A percentile compares a stretch with the other conserved stretches of the same genome.
phyloP scores from a whole-genome alignment of 805 yeast species.

The Limtongia smithiae region DNA sequence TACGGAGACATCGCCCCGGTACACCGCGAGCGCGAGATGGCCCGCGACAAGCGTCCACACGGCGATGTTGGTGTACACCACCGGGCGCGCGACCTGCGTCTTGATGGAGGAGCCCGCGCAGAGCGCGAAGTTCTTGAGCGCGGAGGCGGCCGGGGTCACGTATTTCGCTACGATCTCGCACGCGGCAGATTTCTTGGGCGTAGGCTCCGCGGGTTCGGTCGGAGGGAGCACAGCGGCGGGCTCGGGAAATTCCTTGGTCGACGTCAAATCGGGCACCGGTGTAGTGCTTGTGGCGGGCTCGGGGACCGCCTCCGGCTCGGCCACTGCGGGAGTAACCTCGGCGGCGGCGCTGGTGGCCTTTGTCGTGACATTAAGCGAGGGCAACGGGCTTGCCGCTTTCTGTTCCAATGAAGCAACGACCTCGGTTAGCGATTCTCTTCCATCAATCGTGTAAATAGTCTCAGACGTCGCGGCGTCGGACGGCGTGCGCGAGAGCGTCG shows the following conservation, averaged over 20 bases:
- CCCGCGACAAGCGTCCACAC: not conserved
- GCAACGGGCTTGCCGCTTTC: too few relatives aligned
- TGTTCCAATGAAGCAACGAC: too few relatives aligned
- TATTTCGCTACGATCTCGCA: slow-evolving; percentile 3
- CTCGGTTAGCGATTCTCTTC: too few relatives aligned
- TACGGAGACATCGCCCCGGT: not conserved
- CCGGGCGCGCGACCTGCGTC: slow-evolving; percentile 10
- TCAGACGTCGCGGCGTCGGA: too few relatives aligned
- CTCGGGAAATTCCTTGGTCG: too few relatives aligned
- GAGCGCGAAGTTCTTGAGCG: slow-evolving; percentile 5
- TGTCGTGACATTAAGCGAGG: too few relatives aligned
- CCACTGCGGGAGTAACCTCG: too few relatives aligned
- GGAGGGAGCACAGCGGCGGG: not conserved
- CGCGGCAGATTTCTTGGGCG: not conserved
- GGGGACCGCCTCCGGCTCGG: too few relatives aligned
- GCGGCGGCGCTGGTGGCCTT: too few relatives aligned
- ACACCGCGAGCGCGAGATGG: not conserved
- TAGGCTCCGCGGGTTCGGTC: not conserved
- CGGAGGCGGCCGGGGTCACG: slow-evolving; percentile 3
- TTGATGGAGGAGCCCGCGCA: not conserved
- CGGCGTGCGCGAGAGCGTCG: too few relatives aligned
- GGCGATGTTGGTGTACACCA: slow-evolving; percentile 5
- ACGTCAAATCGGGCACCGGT: not conserved
- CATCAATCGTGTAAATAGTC: too few relatives aligned
- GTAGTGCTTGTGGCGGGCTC: not conserved